Base-by-base conservation (phyloP, 2,329 filamentous ascomycete species). In the Aspergillus pseudoterreus region DNA sequence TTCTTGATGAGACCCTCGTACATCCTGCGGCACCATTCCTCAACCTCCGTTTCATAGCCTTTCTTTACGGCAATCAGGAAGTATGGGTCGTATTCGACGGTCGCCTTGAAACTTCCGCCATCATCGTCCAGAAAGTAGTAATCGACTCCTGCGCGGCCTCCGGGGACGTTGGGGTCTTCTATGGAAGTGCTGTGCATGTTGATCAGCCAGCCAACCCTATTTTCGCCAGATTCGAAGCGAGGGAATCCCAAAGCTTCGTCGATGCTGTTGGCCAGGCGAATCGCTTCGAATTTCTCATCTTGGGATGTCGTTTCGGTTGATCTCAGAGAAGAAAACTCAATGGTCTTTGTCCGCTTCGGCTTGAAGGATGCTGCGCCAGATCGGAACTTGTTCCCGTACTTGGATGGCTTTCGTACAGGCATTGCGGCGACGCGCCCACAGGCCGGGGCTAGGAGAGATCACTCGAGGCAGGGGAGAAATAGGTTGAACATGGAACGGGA, bases 121-220 rank as follows among this genome's bases (percentile, higher is more conserved):
- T 95, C 88, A 52, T 92, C 89, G 63, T 92, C 89, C 53, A 99
- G 87, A 73, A 99, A 99, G 77, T 96, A 99, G 73, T 91, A 96
- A 74, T 99, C 94, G 51, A 99, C 84, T 8, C 90, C 94, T 1
- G 94, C 88, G 58, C 90, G 85, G 35, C 94, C 94, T 53, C 90
- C 89, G 1, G 88, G 86, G 43, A 88, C 81, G 61, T 90, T 88
- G 14, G 92, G 82, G 67, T 97, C 92, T 70, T 96, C 77, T 43
- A 99, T 80, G 11, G 85, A 84, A 0, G 94, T 97, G 36, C 91
- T 85, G 68, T 96, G 90, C 75, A 97, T 89, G 67, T 97, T 99
- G 62, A 92, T 90, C 4, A 99, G 82, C 94, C 94, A 99, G 57
- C 95, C 92, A 45, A 88, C 82, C 67, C 85, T 88, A 74, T 87